Conservation (phyloP, 208 protist species). For the Wallacemonas sp. region DNA sequence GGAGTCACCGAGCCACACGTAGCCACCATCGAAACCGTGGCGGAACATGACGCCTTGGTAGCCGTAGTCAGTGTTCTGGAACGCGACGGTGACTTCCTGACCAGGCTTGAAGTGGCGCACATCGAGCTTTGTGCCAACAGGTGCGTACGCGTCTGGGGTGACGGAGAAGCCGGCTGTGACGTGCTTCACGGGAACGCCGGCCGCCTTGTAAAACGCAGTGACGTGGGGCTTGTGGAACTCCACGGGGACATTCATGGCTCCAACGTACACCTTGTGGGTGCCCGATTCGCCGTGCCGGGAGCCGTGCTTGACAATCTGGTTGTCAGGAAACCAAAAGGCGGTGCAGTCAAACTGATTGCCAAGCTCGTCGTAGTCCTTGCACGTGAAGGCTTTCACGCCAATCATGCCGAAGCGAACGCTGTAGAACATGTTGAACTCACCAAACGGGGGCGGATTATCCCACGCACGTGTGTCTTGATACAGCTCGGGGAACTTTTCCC, state of each 20-base stretch:
- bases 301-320: constrained; percentile 89
- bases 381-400: constrained; percentile 89
- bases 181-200: constrained; percentile 91
- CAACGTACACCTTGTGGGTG: constrained; percentile 86
- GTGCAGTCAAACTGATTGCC: constrained; percentile 93
- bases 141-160: constrained; percentile 90
- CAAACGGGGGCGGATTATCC: constrained; percentile 93
- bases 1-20: constrained; percentile 92
- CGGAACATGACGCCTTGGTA: constrained; percentile 93
- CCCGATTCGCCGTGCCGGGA: constrained; percentile 75
- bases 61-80: constrained; percentile 93
- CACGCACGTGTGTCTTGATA: constrained; percentile 92
- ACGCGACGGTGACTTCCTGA: constrained; percentile 91
- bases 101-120: constrained; percentile 94
- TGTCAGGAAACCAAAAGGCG: constrained; percentile 93
- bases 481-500: constrained; percentile 92
- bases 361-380: constrained; percentile 93
- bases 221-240: constrained; percentile 93
- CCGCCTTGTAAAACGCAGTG: constrained; percentile 85
- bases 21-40: constrained; percentile 92
- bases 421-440: constrained; percentile 95
- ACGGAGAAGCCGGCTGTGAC: constrained; percentile 83
- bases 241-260: constrained; percentile 90
- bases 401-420: constrained; percentile 92
- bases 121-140: constrained; percentile 92